Percentiles rank a stretch among this genome's conserved stretches.
These are phyloP conservation scores for Phytophthora fragariaefolia DNA, from an alignment of 352 stramenopile species.

Conservation along the genomic window DNA sequence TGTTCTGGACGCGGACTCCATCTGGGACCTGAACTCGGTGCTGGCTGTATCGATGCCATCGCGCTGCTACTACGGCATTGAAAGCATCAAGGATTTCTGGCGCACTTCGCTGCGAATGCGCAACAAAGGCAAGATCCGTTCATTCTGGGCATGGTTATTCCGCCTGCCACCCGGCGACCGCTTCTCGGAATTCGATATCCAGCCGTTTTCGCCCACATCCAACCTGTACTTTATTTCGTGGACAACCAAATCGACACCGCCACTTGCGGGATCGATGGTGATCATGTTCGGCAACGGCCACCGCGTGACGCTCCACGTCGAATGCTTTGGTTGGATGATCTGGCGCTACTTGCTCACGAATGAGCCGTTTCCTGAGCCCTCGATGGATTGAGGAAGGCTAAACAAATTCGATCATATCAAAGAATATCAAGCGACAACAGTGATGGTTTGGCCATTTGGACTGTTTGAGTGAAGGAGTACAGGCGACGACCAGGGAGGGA, in stretches of 20 bases:
- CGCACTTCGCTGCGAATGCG: slow-evolving; percentile 83
- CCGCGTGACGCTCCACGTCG: slow-evolving; percentile 83
- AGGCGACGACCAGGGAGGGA: neutral
- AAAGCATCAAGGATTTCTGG: slow-evolving; percentile 91
- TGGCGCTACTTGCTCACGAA: slow-evolving; percentile 88
- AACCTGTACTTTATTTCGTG: slow-evolving; percentile 88
- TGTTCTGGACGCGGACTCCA: slow-evolving; percentile 83
- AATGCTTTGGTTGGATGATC: slow-evolving; percentile 88
- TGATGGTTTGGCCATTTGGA: neutral
- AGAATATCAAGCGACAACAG: neutral
- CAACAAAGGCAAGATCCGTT: slow-evolving; percentile 90
- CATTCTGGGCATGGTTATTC: slow-evolving; percentile 88
- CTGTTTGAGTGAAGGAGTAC: slow-evolving; percentile 9
- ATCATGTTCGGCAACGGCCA: slow-evolving; percentile 88
- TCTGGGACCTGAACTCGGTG: slow-evolving; percentile 88
- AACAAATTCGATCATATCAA: neutral
- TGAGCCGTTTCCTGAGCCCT: slow-evolving; percentile 74
- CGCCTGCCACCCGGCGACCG: slow-evolving; percentile 75
- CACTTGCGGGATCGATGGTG: slow-evolving; percentile 76
- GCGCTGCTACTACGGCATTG: slow-evolving; percentile 86
- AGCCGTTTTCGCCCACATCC: slow-evolving; percentile 72
- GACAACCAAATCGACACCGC: slow-evolving; percentile 82
- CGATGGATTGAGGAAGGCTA: slow-evolving; percentile 46
- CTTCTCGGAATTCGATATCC: slow-evolving; percentile 79
- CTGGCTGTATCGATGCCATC: slow-evolving; percentile 86